These are phyloP conservation scores for Termitomyces sp. DNA, from an alignment of 768 basidiomycete genomes.

Conservation along the genomic window DNA sequence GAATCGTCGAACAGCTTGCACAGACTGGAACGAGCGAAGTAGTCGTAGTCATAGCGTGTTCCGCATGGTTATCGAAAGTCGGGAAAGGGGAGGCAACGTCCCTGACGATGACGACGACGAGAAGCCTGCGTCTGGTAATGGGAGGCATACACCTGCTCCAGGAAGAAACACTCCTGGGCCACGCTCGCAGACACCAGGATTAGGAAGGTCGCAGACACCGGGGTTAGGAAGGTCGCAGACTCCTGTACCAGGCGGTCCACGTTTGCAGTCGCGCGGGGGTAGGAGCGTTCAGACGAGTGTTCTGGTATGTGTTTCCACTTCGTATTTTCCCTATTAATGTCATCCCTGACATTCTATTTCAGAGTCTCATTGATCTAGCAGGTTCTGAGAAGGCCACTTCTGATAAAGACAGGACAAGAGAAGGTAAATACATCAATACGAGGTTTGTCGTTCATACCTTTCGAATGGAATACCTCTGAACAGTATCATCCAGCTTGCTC, in stretches of 20 bases:
- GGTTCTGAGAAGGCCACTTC: slow-evolving; percentile 96
- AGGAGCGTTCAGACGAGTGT: slow-evolving; percentile 77
- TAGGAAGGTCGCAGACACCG: slow-evolving; percentile 39
- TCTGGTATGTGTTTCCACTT: slow-evolving; percentile 39
- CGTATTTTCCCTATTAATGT: no score
- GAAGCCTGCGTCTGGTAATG: slow-evolving; percentile 22
- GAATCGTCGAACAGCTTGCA: slow-evolving; percentile 85
- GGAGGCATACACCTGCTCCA: slow-evolving; percentile 26
- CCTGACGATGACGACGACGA: slow-evolving; percentile 37
- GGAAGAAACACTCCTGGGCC: slow-evolving; percentile 40
- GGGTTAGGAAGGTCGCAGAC: slow-evolving; percentile 37
- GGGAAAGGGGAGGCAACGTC: slow-evolving; percentile 49
- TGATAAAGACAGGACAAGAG: slow-evolving; percentile 92
- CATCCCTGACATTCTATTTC: slow-evolving; percentile 5
- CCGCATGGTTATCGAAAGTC: slow-evolving; percentile 86
- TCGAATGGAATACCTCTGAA: slow-evolving; percentile 4
- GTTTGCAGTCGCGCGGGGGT: slow-evolving; percentile 75
- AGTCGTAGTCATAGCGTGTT: slow-evolving; percentile 95
- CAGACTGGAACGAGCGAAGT: slow-evolving; percentile 98
- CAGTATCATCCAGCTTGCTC: slow-evolving; percentile 54
- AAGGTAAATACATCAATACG: slow-evolving; percentile 96
- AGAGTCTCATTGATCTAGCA: slow-evolving; percentile 94
- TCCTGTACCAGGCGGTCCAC: slow-evolving; percentile 41
- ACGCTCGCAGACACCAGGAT: slow-evolving; percentile 41
- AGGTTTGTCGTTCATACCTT: slow-evolving; percentile 36